These are phyloP conservation scores for Trichosanthes cucumerina DNA, from an alignment of 306 rosid species.

Conservation along the genomic window DNA sequence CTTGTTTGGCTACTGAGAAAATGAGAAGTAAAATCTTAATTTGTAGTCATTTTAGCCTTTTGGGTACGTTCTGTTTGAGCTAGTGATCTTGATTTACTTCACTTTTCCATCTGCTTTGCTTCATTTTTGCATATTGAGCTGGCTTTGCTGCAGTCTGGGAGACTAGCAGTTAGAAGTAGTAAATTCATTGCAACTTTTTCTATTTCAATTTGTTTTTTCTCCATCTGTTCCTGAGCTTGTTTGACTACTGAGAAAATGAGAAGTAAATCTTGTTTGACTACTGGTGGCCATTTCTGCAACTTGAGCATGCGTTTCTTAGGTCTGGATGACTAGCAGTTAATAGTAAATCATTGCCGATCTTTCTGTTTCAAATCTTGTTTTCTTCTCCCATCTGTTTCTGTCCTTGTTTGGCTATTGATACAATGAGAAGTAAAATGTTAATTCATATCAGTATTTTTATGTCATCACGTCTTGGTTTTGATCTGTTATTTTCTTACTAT, in stretches of 20 bases:
- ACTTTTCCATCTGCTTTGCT: background rate
- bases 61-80: background rate
- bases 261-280: background rate
- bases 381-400: background rate
- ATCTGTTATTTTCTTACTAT: background rate
- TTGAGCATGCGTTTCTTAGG: background rate
- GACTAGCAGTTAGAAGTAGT: slow-evolving; percentile 12
- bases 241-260: background rate
- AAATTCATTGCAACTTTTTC: background rate
- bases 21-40: background rate
- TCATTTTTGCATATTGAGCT: slow-evolving; percentile 19
- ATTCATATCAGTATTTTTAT: background rate
- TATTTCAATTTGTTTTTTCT: background rate
- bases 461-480: background rate
- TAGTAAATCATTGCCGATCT: background rate
- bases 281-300: background rate
- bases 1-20: background rate
- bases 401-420: background rate
- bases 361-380: background rate
- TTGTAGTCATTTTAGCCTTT: background rate
- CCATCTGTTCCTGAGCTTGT: background rate
- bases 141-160: background rate
- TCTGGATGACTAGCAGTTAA: background rate
- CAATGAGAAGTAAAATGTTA: background rate
- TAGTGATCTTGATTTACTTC: background rate